Percentiles rank a stretch among this genome's conserved stretches.
Evolutionary conservation across 1,139 yeast species (phyloP).

Genomic region (Meyerozyma smithsonii): DNA sequence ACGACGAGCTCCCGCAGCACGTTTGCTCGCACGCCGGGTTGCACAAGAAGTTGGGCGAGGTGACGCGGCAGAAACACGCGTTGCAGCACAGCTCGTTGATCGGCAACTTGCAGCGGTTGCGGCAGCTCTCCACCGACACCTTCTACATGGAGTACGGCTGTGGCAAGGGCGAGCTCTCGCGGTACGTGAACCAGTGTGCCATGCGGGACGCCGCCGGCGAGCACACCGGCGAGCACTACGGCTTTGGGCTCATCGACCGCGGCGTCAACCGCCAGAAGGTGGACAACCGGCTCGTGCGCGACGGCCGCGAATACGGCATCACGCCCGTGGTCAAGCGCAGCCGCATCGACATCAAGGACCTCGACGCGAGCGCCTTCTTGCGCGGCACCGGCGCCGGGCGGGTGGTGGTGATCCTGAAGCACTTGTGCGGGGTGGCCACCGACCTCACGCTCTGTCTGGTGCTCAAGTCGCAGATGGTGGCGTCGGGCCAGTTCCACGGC

Average conservation of each 20-base stretch:
- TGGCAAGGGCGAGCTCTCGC: constrained; percentile 79
- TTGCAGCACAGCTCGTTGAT: constrained; percentile 78
- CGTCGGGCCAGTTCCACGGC: constrained; percentile 9
- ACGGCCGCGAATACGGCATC: constrained; percentile 27
- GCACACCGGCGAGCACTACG: constrained; percentile 21
- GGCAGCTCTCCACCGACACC: constrained; percentile 31
- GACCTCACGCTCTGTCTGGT: constrained; percentile 75
- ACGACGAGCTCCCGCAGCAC: constrained; percentile 15
- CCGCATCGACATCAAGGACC: constrained; percentile 75
- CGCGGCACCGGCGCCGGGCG: constrained; percentile 17
- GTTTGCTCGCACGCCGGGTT: constrained; percentile 28
- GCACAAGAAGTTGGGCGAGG: constrained; percentile 34
- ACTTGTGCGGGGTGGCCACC: constrained; percentile 91
- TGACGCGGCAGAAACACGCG: constrained; percentile 69
- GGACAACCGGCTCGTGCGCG: constrained; percentile 63
- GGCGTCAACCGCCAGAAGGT: constrained; percentile 75
- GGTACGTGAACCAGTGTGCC: constrained; percentile 57
- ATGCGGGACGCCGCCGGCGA: constrained; percentile 15
- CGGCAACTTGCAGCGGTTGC: constrained; percentile 53
- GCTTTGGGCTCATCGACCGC: constrained; percentile 69
- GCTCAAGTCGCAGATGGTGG: constrained; percentile 30
- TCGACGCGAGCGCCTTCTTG: constrained; percentile 48
- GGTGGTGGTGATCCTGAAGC: constrained; percentile 73
- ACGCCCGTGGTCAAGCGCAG: constrained; percentile 45
- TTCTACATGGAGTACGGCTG: constrained; percentile 80